Evolutionary conservation across 2,329 filamentous ascomycete genomes (phyloP).

Genomic region (Xylariaceae sp.): DNA sequence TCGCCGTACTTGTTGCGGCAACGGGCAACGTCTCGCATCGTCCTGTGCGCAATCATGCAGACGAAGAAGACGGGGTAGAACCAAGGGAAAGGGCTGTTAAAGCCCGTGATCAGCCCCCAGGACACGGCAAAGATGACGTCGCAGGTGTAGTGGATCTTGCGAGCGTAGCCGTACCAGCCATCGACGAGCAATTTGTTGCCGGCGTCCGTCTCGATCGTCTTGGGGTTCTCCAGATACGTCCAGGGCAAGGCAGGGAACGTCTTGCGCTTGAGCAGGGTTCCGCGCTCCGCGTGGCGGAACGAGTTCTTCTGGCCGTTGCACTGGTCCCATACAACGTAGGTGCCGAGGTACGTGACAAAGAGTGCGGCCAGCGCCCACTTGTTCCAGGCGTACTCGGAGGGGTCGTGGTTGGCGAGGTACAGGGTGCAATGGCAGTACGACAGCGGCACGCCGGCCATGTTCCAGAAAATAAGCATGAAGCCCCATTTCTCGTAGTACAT

Average conservation of each 20-base stretch:
- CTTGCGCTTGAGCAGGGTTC: slow-evolving; percentile 63
- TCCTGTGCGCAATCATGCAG: slow-evolving; percentile 74
- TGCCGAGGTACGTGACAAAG: slow-evolving; percentile 68
- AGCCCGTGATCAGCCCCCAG: slow-evolving; percentile 49
- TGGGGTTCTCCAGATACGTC: slow-evolving; percentile 75
- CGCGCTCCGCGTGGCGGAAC: slow-evolving; percentile 75
- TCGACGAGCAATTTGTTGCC: slow-evolving; percentile 76
- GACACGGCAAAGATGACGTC: slow-evolving; percentile 45
- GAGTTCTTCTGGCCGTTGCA: slow-evolving; percentile 92
- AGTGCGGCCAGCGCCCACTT: slow-evolving; percentile 59
- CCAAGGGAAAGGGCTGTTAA: slow-evolving; percentile 74
- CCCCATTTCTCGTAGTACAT: slow-evolving; percentile 98
- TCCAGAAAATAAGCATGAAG: slow-evolving; percentile 98
- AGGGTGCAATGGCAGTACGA: slow-evolving; percentile 93
- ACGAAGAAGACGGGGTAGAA: slow-evolving; percentile 82
- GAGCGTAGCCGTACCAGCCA: slow-evolving; percentile 74
- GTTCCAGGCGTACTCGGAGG: slow-evolving; percentile 72
- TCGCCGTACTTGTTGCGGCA: slow-evolving; percentile 77
- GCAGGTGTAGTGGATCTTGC: slow-evolving; percentile 54
- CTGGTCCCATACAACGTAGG: slow-evolving; percentile 91
- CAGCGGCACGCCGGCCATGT: slow-evolving; percentile 82
- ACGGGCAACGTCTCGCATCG: slow-evolving; percentile 66
- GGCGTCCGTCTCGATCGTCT: slow-evolving; percentile 65
- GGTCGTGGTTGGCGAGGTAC: slow-evolving; percentile 78
- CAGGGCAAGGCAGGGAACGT: slow-evolving; percentile 90